Base-by-base conservation (phyloP, 23 red algal genomes). In the Gracilaria gracilis region DNA sequence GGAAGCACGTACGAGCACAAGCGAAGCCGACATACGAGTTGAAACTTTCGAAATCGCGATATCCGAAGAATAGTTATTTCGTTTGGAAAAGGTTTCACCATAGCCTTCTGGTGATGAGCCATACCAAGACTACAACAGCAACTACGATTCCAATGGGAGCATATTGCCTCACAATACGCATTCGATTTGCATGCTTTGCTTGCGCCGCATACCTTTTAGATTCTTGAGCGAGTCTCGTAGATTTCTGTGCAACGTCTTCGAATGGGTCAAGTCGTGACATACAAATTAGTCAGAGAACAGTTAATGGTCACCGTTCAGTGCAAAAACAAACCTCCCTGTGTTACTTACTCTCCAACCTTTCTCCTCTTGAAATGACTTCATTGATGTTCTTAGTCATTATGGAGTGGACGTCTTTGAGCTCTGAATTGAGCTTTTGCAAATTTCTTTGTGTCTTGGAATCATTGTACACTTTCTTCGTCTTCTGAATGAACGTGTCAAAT, bases 341-440 rank as follows among this genome's bases (percentile, higher is more conserved):
- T 13, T 73, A 94, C 94, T 21, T 96, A 97, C 89, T 51, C 23
- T 98, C 93, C 57, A 98, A 75, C 17, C 89, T 86, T 46, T 98
- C 97, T 29, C 97, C 97, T 72, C 97, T 84, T 19, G 84, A 93
- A n/a, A 98, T 91, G 70, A 98, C 91, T 33, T 98, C 89, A 57
- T 98, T 94, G 59, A 98, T 98, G 67, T 95, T 98, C 47, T 93
- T 93, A 11, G 97, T 98, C 97, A 98, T 98, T 50, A 98, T 98
- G 14, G 83, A 89, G 51, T 95, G 97, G 16, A 98, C 97, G 82
- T 98, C 97, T 67, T 84, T 80, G 5, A 98, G 93, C 40, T 98
- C 97, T 38, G 88, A 90, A 82, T 98, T 95, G 51, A 98, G 94
- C 67, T 95, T 95, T 39, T 95, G 92, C 32, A 98, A 36, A 61